These are phyloP conservation scores for Senna siamea DNA, from an alignment of 306 rosid species.

Conservation along the genomic window DNA sequence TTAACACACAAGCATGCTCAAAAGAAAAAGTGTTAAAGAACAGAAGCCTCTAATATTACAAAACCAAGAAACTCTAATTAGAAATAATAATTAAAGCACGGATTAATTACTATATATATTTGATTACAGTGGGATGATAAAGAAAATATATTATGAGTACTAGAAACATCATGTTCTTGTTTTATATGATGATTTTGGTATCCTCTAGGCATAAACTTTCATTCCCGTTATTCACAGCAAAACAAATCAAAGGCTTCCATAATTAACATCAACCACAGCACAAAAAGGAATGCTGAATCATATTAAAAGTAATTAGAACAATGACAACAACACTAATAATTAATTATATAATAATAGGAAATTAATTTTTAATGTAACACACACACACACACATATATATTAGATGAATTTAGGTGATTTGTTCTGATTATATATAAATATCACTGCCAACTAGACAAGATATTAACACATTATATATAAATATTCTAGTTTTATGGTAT, in stretches of 20 bases:
- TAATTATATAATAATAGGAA: too few species aligned
- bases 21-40: constrained; percentile 44
- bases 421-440: too few species aligned
- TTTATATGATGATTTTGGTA: constrained; percentile 57
- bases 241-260: neutral
- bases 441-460: too few species aligned
- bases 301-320: constrained; percentile 20
- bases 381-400: too few species aligned
- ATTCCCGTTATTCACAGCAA: constrained; percentile 41
- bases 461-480: too few species aligned
- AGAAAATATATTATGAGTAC: too few species aligned
- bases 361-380: too few species aligned
- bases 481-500: too few species aligned
- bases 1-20: constrained; percentile 51
- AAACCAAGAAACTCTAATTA: constrained; percentile 24
- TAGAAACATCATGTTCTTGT: constrained; percentile 52
- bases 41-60: constrained; percentile 40
- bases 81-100: constrained; percentile 34
- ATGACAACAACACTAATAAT: neutral
- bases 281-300: constrained; percentile 33
- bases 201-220: constrained; percentile 53
- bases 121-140: too few species aligned
- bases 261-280: neutral
- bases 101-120: constrained; percentile 43
- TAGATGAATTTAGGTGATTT: too few species aligned